These are phyloP conservation scores for Cryptococcus floricola DNA, from an alignment of 1,284 basidiomycete genomes.

Conservation along the genomic window DNA sequence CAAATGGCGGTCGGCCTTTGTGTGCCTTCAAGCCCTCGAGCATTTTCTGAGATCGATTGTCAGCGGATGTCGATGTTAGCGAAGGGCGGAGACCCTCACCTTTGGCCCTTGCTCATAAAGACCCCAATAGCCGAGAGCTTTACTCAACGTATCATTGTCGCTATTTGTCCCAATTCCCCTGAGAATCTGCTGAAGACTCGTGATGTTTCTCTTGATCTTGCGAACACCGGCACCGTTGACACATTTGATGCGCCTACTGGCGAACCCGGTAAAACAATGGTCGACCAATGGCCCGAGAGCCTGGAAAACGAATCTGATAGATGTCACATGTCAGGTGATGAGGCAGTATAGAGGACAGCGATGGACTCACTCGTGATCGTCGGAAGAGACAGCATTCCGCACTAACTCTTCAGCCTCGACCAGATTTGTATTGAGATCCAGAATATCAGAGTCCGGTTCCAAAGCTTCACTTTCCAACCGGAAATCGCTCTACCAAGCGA, in stretches of 20 bases:
- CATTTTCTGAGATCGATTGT: conserved; percentile 57
- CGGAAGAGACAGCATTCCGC: conserved; percentile 59
- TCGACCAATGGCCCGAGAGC: conserved; percentile 87
- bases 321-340: background rate
- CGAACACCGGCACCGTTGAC: conserved; percentile 76
- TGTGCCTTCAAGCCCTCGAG: conserved; percentile 60
- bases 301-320: conserved; percentile 65
- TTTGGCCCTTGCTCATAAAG: conserved; percentile 70
- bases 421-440: conserved; percentile 81
- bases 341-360: background rate
- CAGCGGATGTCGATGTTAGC: background rate
- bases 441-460: conserved; percentile 85
- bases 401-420: conserved; percentile 71
- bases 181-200: conserved; percentile 88
- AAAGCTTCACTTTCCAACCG: conserved; percentile 71
- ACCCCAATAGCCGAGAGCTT: conserved; percentile 74
- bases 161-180: conserved; percentile 64
- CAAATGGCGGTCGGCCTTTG: conserved; percentile 57
- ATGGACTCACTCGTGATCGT: conserved; percentile 62
- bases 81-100: conserved; percentile 50
- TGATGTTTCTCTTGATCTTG: conserved; percentile 85
- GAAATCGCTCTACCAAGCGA: conserved; percentile 67
- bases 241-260: conserved; percentile 61
- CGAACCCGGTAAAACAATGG: conserved; percentile 70
- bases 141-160: conserved; percentile 66